phyloP scores from a whole-genome alignment of 768 basidiomycete species.

The Serpula lacrymans region DNA sequence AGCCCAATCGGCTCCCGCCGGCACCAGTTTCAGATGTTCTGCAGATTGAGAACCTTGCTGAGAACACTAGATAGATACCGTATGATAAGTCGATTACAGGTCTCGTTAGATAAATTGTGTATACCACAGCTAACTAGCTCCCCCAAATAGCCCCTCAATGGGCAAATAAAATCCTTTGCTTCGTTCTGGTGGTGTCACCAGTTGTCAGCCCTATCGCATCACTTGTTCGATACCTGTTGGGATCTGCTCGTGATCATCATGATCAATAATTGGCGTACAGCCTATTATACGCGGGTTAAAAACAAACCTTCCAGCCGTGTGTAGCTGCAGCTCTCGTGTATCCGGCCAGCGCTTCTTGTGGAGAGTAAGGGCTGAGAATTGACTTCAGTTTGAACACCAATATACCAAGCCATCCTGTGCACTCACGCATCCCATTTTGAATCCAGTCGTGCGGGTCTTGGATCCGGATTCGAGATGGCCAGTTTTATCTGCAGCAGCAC shows the following conservation, averaged over 20 bases:
- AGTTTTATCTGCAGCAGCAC: constrained; percentile 63
- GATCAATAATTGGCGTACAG: constrained; percentile 1
- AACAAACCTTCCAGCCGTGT: constrained; percentile 59
- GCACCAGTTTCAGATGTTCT: background rate
- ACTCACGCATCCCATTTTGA: constrained; percentile 46
- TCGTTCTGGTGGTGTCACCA: background rate
- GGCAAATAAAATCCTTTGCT: no score
- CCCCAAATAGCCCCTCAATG: no score
- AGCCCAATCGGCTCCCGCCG: constrained; percentile 6
- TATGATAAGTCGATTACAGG: no score
- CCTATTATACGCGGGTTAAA: background rate
- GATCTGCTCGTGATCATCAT: constrained; percentile 17
- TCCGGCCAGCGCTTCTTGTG: constrained; percentile 58
- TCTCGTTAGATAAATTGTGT: no score
- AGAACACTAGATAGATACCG: no score
- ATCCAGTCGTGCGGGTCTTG: constrained; percentile 57
- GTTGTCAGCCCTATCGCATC: constrained; percentile 5
- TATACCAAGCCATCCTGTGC: background rate
- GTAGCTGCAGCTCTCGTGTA: constrained; percentile 62
- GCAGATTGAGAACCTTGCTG: no score
- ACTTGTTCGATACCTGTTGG: constrained; percentile 18
- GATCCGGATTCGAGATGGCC: constrained; percentile 66
- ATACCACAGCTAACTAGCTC: no score
- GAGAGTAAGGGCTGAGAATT: constrained; percentile 35
- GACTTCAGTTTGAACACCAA: background rate